These are phyloP conservation scores for Bryoerythrophyllum caledonicum DNA, from an alignment of 225 moss, liverwort and hornwort species.

Conservation along the genomic window DNA sequence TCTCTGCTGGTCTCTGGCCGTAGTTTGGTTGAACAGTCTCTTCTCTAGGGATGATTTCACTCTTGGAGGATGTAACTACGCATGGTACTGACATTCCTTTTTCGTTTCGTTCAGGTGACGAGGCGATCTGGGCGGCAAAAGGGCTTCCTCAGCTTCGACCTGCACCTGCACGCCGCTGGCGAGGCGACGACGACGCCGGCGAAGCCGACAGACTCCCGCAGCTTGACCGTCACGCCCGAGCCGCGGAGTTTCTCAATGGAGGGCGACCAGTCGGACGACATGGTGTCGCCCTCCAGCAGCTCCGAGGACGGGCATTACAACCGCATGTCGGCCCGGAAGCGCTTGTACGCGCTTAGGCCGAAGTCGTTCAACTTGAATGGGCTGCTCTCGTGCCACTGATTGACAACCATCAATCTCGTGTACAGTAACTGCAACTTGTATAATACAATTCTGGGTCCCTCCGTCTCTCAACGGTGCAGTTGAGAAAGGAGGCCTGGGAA, in stretches of 20 bases:
- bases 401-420: background rate
- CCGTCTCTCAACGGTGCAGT: background rate
- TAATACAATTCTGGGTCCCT: background rate
- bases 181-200: background rate
- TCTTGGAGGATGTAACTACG: too few relatives aligned
- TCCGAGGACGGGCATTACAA: constrained; percentile 28
- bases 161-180: constrained; percentile 15
- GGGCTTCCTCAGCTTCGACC: constrained; percentile 35
- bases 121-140: constrained; percentile 35
- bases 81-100: background rate
- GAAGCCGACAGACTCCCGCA: constrained; percentile 1
- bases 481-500: constrained; percentile 1
- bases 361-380: constrained; percentile 30
- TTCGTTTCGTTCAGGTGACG: constrained; percentile 11
- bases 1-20: too few relatives aligned
- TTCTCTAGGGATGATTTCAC: too few relatives aligned
- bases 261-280: constrained; percentile 19
- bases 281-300: constrained; percentile 29
- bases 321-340: background rate
- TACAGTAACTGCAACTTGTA: constrained; percentile 17
- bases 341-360: constrained; percentile 20
- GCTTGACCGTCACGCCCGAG: constrained; percentile 16
- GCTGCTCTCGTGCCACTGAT: constrained; percentile 3
- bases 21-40: too few relatives aligned
- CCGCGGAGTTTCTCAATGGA: constrained; percentile 12